These are phyloP conservation scores for Aspergillus ochraceus DNA, from an alignment of 2,329 filamentous ascomycete genomes.

Conservation along the genomic window DNA sequence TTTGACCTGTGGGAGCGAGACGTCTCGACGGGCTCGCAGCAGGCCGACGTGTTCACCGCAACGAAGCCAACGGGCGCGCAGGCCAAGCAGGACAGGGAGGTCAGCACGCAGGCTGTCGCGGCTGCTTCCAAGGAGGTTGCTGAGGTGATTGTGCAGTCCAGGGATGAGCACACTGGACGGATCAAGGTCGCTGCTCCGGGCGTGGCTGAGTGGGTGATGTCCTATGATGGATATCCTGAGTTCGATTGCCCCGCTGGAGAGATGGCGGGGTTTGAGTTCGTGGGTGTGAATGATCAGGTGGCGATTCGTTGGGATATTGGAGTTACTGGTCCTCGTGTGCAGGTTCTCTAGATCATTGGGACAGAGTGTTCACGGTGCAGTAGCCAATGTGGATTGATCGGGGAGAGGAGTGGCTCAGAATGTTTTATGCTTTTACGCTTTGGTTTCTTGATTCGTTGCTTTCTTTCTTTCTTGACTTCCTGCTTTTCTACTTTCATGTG, in stretches of 20 bases:
- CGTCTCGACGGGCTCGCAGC: constrained; percentile 21
- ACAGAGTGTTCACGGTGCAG: too few species aligned
- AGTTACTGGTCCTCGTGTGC: constrained; percentile 21
- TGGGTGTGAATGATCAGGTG: constrained; percentile 24
- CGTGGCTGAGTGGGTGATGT: constrained; percentile 19
- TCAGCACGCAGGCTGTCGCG: background rate
- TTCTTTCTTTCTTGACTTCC: background rate
- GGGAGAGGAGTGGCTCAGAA: too few species aligned
- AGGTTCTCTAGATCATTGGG: constrained; percentile 9
- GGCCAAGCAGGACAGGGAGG: background rate
- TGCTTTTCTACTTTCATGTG: background rate
- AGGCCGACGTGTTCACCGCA: constrained; percentile 25
- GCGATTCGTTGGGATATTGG: constrained; percentile 25
- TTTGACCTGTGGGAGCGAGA: constrained; percentile 26
- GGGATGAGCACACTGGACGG: constrained; percentile 22
- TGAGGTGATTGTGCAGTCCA: constrained; percentile 5
- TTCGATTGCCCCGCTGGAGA: constrained; percentile 24
- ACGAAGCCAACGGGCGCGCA: constrained; percentile 16
- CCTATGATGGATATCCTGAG: constrained; percentile 20
- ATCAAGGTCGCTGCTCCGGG: constrained; percentile 17
- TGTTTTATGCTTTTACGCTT: too few species aligned
- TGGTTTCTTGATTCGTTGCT: too few species aligned
- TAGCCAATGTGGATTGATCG: too few species aligned
- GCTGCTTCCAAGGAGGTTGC: constrained; percentile 7
- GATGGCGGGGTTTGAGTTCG: constrained; percentile 26